Base-by-base conservation (phyloP, 305 asterid genomes). In the Fraxinus latifolia region DNA sequence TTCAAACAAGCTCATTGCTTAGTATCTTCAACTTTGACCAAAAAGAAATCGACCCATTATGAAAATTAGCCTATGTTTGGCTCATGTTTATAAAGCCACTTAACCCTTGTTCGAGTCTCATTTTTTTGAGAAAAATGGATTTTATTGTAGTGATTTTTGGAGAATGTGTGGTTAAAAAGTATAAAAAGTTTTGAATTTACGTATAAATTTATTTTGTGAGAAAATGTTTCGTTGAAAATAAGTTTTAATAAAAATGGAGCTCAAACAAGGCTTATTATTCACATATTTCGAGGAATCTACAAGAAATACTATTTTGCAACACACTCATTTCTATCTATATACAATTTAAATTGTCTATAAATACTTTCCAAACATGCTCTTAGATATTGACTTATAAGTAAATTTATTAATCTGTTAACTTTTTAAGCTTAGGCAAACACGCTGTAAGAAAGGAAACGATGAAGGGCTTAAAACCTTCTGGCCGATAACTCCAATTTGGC, bases 401-500 rank as follows among this genome's bases (percentile, higher is more conserved):
- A 25, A 67, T 11, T 27, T 11, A 23, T 67, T 25, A n/a, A 67
- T 44, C 5, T 0, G 19, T 58, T 2, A 19, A 50, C 60, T 3
- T 50, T 50, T 50, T 50, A 50, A 50, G 62, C 55, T 44, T 44
- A 44, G 17, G 55, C 17, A 3, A 44, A 44, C 55, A 44, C 17
- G 5, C 5, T 44, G 55, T 44, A 12, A 44, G 74, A 72, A 50
- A 17, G 44, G 50, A 47, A 67, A 23, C 74, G 53, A 19, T 36
- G 77, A 17, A 5, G 19, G 42, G 39, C 14, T 47, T 19, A 19
- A 42, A 85, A 93, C 99, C 99, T 94, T 93, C 80, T 93, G 97
- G 77, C 98, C 99, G 21, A 86, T 83, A 5, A 96, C 94, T 81
- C 99, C 99, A 31, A 92, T 94, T 86, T 94, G 98, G 91, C 99